Conservation (phyloP, 768 basidiomycete species). For the Xerocomellus intermedius region DNA sequence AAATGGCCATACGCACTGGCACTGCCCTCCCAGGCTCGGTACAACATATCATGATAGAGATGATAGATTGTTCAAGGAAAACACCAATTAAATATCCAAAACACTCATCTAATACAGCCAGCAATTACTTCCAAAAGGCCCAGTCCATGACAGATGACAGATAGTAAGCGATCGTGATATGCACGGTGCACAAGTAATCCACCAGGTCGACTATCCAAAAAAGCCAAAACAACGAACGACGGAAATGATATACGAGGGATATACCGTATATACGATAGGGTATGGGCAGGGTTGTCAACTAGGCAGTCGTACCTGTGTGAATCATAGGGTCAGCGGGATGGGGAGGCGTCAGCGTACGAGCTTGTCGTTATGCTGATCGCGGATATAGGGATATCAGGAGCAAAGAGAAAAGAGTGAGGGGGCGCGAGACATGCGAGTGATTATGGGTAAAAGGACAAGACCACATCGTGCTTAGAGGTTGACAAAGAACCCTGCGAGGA, state of each 20-base stretch:
- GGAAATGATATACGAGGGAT: too few relatives aligned
- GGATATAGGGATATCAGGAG: not conserved
- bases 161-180: too few relatives aligned
- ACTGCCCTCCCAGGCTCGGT: too few relatives aligned
- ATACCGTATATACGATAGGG: too few relatives aligned
- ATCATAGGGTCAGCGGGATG: not conserved
- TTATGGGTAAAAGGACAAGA: not conserved
- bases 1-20: too few relatives aligned
- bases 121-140: too few relatives aligned
- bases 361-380: not conserved
- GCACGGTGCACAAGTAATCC: too few relatives aligned
- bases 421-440: not conserved
- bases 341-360: not conserved
- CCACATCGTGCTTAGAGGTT: constrained; percentile 1
- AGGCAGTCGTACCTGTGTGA: not conserved
- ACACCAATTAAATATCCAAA: not conserved
- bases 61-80: not conserved
- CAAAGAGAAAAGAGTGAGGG: too few relatives aligned
- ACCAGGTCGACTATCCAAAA: too few relatives aligned
- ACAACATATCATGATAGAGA: too few relatives aligned
- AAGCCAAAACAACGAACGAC: not conserved
- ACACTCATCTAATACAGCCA: not conserved
- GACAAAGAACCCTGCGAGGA: constrained; percentile 11
- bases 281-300: not conserved
- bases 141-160: too few relatives aligned